Base-by-base conservation (phyloP, 306 rosid genomes). In the Ammopiptanthus mongolicus region DNA sequence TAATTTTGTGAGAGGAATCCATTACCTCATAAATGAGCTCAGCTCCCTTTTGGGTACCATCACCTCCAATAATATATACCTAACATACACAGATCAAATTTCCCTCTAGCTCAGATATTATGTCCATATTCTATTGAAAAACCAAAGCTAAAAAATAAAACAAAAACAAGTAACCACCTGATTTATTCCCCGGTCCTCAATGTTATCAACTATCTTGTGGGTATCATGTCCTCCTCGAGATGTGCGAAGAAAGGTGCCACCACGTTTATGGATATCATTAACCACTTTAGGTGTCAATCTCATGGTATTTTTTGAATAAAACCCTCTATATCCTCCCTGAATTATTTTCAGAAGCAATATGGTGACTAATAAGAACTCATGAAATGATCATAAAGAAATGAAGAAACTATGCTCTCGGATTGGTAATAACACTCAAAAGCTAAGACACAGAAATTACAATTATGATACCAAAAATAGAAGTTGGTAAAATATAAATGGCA, bases 211-310 rank as follows among this genome's bases (percentile, higher is more conserved):
- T 75, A 91, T 95, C 92, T 95, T 95, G 62, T 90, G 78, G 44
- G 97, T 90, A 82, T 95, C 97, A 84, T 95, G 97, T 66, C 97
- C 98, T 79, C 98, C 98, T 21, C 97, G 90, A 77, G 98, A 95
- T 75, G 98, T 91, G 60, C 87, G 86, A 77, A 95, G 98, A 85
- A 88, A 83, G 62, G 96, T 91, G 22, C 98, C 98, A 78, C 97
- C 98, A 7, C 87, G 87, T 80, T 91, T 91, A 83, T 91, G 98
- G 65, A 95, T 88, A 77, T 95, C 84, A 73, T 82, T 85, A 78
- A 91, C 97, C 67, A 90, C 88, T 88, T 86, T 91, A 23, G 97
- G 88, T 14, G 91, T 91, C 88, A 91, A 80, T 55, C n/a, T 81
- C 83, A 73, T 22, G 9, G 96, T 91, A 74, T 95, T 95, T 84